phyloP scores from a whole-genome alignment of 148 eudicot genomes.

The Cornus kousa region DNA sequence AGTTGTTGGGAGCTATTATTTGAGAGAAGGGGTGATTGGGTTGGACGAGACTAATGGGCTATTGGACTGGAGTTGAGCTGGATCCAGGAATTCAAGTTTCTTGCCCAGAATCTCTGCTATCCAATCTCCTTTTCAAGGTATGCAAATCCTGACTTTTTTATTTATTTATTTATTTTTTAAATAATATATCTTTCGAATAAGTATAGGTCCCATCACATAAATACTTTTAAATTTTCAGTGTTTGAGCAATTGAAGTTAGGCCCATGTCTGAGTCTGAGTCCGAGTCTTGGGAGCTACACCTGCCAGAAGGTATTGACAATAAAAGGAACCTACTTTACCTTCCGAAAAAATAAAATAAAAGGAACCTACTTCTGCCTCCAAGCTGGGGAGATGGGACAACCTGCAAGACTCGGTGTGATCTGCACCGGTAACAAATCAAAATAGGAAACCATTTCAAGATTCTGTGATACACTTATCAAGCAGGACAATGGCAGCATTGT shows the following conservation, averaged over 20 bases:
- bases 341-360: constrained; percentile 28
- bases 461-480: constrained; percentile 75
- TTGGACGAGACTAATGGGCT: constrained; percentile 68
- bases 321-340: constrained; percentile 45
- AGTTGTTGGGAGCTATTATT: constrained; percentile 71
- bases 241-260: constrained; percentile 45
- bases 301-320: constrained; percentile 37
- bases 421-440: constrained; percentile 36
- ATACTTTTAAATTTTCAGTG: not conserved
- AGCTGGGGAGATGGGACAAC: constrained; percentile 35
- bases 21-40: constrained; percentile 59
- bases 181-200: no score
- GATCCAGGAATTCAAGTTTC: constrained; percentile 52
- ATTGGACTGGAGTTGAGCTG: constrained; percentile 54
- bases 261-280: constrained; percentile 47
- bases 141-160: not conserved
- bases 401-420: constrained; percentile 36
- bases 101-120: constrained; percentile 54
- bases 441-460: constrained; percentile 69
- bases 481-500: constrained; percentile 26
- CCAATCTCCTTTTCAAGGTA: constrained; percentile 77
- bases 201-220: no score
- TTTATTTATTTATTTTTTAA: no score
- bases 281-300: constrained; percentile 51
- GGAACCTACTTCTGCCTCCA: constrained; percentile 57